These are phyloP conservation scores for Calonectria montana DNA, from an alignment of 2,329 filamentous ascomycete genomes.

Conservation along the genomic window DNA sequence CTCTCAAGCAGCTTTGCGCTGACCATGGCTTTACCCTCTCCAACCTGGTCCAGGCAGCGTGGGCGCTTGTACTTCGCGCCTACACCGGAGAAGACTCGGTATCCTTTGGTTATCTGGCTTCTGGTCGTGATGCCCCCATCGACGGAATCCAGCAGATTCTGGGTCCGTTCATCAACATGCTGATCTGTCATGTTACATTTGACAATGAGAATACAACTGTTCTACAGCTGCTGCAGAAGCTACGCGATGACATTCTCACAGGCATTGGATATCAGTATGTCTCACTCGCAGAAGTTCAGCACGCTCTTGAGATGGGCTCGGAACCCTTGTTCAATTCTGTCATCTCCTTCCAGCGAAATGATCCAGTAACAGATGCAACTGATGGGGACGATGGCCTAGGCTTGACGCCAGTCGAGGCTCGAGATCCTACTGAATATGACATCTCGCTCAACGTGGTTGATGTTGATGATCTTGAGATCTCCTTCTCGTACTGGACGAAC, in stretches of 20 bases:
- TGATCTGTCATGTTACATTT: background rate
- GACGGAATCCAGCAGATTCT: background rate
- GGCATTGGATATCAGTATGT: slow-evolving; percentile 1
- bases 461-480: slow-evolving; percentile 2
- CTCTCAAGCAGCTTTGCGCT: background rate
- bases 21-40: background rate
- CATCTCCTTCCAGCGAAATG: background rate
- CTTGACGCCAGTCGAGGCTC: background rate
- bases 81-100: background rate
- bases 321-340: background rate
- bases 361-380: background rate
- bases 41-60: background rate
- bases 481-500: background rate
- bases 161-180: background rate
- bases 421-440: background rate
- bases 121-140: background rate
- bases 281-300: background rate
- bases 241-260: background rate
- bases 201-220: background rate
- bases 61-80: background rate
- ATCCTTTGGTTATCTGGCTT: background rate
- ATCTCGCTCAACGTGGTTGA: background rate
- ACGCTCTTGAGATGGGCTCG: background rate
- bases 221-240: background rate
- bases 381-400: background rate